phyloP scores from a whole-genome alignment of 768 basidiomycete genomes.

The Boletus subcaerulescens region DNA sequence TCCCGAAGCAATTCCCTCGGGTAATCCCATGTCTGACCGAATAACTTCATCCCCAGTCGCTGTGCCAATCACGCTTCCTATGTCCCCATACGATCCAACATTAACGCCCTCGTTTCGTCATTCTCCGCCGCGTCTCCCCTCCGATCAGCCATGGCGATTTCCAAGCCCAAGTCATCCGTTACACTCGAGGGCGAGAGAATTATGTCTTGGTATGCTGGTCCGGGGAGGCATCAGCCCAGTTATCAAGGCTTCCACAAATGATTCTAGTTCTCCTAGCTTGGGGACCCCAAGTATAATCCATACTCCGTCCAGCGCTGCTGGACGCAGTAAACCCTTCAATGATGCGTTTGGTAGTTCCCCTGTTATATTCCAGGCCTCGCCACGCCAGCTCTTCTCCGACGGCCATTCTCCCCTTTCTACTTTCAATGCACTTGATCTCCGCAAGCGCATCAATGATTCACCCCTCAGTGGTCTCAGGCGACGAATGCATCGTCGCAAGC shows the following conservation, averaged over 20 bases:
- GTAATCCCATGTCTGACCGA: constrained; percentile 3
- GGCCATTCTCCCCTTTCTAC: constrained; percentile 32
- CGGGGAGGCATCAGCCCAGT: constrained; percentile 50
- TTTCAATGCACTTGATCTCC: constrained; percentile 31
- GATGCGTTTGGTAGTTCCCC: constrained; percentile 34
- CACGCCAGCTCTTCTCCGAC: constrained; percentile 39
- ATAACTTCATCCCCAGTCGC: constrained; percentile 24
- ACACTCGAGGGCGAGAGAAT: constrained; percentile 59
- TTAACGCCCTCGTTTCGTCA: constrained; percentile 76
- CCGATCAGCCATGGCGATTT: constrained; percentile 80
- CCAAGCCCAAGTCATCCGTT: constrained; percentile 77
- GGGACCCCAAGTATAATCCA: constrained; percentile 30
- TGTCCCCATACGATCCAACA: constrained; percentile 75
- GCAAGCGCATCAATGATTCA: constrained; percentile 43
- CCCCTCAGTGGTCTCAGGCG: constrained; percentile 40
- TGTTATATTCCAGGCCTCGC: constrained; percentile 41
- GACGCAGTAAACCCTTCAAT: constrained; percentile 26
- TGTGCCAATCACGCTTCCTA: constrained; percentile 40
- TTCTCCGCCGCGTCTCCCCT: constrained; percentile 69
- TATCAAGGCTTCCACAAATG: constrained; percentile 30
- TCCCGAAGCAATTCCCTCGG: background rate
- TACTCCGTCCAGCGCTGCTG: constrained; percentile 27
- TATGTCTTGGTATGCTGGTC: constrained; percentile 64
- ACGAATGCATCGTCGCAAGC: constrained; percentile 28
- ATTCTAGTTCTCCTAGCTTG: constrained; percentile 31